phyloP scores from a whole-genome alignment of 2,329 filamentous ascomycete genomes.

The Cytospora piceae region DNA sequence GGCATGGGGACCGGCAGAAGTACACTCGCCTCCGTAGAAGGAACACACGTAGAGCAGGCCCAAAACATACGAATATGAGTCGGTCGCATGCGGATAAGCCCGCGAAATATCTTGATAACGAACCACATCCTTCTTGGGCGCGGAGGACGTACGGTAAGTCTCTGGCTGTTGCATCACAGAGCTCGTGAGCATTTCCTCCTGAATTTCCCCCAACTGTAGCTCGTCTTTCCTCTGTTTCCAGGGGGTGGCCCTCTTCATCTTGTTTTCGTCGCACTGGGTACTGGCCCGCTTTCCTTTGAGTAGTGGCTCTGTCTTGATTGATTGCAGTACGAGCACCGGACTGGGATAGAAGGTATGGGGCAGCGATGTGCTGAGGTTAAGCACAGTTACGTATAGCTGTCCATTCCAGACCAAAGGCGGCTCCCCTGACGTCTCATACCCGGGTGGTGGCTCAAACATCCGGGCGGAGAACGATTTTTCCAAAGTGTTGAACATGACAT shows the following conservation, averaged over 20 bases:
- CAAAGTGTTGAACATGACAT: constrained; percentile 17
- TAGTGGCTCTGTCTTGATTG: background rate
- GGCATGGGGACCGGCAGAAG: background rate
- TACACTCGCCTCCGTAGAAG: background rate
- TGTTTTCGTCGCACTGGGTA: background rate
- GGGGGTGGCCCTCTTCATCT: too few relatives aligned
- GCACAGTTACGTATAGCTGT: constrained; percentile 1
- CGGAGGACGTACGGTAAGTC: background rate
- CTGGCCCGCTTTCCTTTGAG: background rate
- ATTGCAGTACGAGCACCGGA: background rate
- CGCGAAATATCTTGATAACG: background rate
- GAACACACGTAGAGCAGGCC: background rate
- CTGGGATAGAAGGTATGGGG: background rate
- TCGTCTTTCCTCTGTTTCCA: background rate
- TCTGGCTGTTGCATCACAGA: background rate
- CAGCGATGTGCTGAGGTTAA: too few relatives aligned
- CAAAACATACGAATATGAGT: background rate
- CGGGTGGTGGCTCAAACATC: background rate
- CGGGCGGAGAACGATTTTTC: background rate
- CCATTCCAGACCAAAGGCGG: constrained; percentile 5
- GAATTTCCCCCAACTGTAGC: background rate
- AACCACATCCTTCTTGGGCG: background rate
- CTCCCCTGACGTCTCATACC: background rate
- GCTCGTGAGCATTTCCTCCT: background rate
- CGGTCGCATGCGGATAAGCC: background rate